phyloP scores from a whole-genome alignment of 257 asterid species.

The Solanum paucissectum region DNA sequence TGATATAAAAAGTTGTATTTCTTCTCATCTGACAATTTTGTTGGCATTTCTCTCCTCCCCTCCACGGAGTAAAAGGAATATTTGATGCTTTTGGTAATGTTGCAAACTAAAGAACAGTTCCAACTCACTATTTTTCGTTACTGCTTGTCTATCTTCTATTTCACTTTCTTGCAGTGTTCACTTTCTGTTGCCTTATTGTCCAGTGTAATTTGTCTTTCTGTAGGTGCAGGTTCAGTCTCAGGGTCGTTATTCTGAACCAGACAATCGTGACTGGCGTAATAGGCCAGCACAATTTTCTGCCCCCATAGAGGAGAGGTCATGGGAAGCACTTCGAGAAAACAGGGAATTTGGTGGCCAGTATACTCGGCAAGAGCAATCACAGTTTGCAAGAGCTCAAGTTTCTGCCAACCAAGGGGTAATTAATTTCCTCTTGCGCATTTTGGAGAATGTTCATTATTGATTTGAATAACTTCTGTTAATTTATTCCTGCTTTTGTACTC shows the following conservation, averaged over 20 bases:
- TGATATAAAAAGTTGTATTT: not conserved
- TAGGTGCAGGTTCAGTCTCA: slow-evolving; percentile 30
- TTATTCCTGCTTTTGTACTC: not conserved
- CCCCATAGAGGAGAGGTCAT: slow-evolving; percentile 34
- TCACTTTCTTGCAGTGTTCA: not conserved
- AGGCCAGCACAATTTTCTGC: slow-evolving; percentile 28
- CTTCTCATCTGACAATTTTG: not conserved
- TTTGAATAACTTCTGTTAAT: not conserved
- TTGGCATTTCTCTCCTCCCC: not conserved
- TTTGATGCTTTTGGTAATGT: not conserved
- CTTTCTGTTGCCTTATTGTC: not conserved
- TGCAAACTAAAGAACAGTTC: not conserved
- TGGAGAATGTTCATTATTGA: not conserved
- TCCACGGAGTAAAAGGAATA: not conserved
- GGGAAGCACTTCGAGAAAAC: slow-evolving; percentile 39
- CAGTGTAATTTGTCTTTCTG: not conserved
- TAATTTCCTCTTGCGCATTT: not conserved
- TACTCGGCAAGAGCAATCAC: slow-evolving; percentile 20
- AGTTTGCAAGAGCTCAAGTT: slow-evolving; percentile 35
- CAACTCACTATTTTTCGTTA: not conserved
- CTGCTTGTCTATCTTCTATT: not conserved
- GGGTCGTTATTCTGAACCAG: slow-evolving; percentile 56
- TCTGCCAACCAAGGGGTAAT: slow-evolving; percentile 48
- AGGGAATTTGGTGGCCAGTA: slow-evolving; percentile 9
- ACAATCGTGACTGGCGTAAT: slow-evolving; percentile 54